Evolutionary conservation across 1,284 basidiomycete genomes (phyloP), one percentile per base, ranked within the genome.

Genomic region (Ganoderma multipileum): DNA sequence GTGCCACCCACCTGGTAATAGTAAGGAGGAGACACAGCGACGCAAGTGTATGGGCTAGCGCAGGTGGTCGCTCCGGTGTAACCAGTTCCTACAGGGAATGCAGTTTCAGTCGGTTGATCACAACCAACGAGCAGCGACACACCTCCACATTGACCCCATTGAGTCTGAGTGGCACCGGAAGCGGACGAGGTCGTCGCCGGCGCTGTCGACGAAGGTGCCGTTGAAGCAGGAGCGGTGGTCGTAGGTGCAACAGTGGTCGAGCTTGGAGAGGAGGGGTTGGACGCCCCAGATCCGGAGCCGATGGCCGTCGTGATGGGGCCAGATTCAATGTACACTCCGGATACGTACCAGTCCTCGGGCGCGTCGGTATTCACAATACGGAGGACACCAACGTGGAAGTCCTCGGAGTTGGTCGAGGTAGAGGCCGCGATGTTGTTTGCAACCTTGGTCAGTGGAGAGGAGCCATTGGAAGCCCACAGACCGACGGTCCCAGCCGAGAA

Each of bases 341-440:
- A 86, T 81, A 88, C 83, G 79, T 85, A 90, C 83, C 83, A 90
- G 73, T 89, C 85, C 76, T 89, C 88, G 9, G 83, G 76, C 38
- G 76, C 77, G 58, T 82, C 76, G 41, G 79, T 82, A 74, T 85
- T 86, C 36, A 84, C 81, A 65, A 90, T 81, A 69, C 87, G 84
- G 57, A 90, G 84, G 30, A 90, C 87, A 63, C 88, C 88, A 65
- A 91, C 80, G 78, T 90, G 89, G 82, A 84, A 91, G 78, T 90
- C 89, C 36, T 81, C 86, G 26, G 87, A 88, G 79, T 90, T 89
- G 64, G 88, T 90, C 26, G 83, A 87, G 1, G 88, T 83, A 47
- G 82, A 83, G 0, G 86, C 85, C 16, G 84, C 77, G 50, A 85
- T 75, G 77, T 86, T 85, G 44, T 81, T 73, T 44, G 85, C 83